A percentile compares a stretch with the other conserved stretches of the same genome.
Conservation (phyloP, 257 asterid species). For the Primulina eburnea region DNA sequence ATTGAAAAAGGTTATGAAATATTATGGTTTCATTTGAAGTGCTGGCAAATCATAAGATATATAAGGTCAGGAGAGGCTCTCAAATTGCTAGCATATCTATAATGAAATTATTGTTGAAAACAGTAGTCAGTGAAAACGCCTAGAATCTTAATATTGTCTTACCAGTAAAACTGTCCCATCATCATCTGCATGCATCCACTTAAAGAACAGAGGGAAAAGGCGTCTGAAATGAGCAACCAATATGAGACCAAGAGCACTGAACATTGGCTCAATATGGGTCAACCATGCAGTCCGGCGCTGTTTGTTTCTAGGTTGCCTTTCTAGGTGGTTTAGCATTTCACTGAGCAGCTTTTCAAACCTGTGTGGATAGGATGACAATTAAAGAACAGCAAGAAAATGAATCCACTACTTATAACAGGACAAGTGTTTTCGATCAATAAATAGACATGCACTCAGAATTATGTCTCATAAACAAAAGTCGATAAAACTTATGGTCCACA, state of each 20-base stretch:
- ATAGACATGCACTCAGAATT: background rate
- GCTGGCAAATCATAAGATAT: background rate
- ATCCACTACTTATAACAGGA: conserved; percentile 7
- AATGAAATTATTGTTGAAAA: conserved; percentile 8
- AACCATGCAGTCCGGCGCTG: conserved; percentile 83
- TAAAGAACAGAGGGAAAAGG: conserved; percentile 81
- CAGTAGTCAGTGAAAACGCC: background rate
- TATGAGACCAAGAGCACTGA: conserved; percentile 62
- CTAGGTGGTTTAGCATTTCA: conserved; percentile 88
- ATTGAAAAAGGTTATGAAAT: background rate
- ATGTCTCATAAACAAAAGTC: background rate
- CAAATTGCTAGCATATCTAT: background rate
- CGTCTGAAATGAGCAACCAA: conserved; percentile 79
- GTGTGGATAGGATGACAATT: conserved; percentile 17
- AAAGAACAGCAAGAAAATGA: conserved; percentile 7
- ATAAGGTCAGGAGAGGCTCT: background rate
- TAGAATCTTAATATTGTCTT: conserved; percentile 26
- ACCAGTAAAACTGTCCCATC: conserved; percentile 85
- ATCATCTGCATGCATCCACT: conserved; percentile 93
- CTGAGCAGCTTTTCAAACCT: conserved; percentile 82
- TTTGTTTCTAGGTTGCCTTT: conserved; percentile 88
- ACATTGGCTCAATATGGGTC: conserved; percentile 62
- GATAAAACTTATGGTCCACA: background rate
- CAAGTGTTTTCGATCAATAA: background rate
- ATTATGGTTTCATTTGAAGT: background rate